phyloP scores from a whole-genome alignment of 257 asterid species.

The Verbena officinalis region DNA sequence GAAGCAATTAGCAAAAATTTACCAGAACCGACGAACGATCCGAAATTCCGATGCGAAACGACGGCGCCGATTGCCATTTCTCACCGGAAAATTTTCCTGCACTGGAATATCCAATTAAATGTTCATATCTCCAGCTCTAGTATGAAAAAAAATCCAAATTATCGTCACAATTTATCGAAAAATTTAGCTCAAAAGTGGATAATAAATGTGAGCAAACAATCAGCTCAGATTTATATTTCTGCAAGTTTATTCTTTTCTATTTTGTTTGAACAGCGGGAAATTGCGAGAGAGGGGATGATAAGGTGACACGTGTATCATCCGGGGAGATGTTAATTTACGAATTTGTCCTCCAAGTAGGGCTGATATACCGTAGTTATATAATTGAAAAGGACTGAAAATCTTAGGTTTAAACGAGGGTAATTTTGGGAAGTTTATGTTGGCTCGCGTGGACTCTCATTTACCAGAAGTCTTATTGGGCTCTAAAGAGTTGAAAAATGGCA shows the following conservation, averaged over 20 bases:
- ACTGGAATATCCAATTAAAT: neutral
- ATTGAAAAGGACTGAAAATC: no score
- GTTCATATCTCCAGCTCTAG: slow-evolving; percentile 17
- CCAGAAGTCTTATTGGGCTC: no score
- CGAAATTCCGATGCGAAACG: slow-evolving; percentile 75
- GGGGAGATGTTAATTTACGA: neutral
- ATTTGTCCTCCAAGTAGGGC: neutral
- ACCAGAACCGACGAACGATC: slow-evolving; percentile 71
- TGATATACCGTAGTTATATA: no score
- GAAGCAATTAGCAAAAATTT: slow-evolving; percentile 4
- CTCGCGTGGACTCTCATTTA: no score
- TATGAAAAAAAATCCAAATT: neutral
- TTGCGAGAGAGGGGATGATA: slow-evolving; percentile 31
- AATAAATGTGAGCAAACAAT: slow-evolving; percentile 22
- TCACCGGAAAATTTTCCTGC: slow-evolving; percentile 37
- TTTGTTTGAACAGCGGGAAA: slow-evolving; percentile 29
- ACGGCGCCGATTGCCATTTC: slow-evolving; percentile 79
- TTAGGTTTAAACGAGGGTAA: neutral
- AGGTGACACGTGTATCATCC: slow-evolving; percentile 40
- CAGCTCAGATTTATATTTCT: slow-evolving; percentile 7
- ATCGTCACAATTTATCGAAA: neutral
- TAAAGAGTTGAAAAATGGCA: no score
- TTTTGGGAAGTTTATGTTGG: neutral
- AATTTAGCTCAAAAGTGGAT: slow-evolving; percentile 30
- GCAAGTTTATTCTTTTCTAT: neutral